Conservation (phyloP, 306 rosid genomes). For the Cicer cuneatum region DNA sequence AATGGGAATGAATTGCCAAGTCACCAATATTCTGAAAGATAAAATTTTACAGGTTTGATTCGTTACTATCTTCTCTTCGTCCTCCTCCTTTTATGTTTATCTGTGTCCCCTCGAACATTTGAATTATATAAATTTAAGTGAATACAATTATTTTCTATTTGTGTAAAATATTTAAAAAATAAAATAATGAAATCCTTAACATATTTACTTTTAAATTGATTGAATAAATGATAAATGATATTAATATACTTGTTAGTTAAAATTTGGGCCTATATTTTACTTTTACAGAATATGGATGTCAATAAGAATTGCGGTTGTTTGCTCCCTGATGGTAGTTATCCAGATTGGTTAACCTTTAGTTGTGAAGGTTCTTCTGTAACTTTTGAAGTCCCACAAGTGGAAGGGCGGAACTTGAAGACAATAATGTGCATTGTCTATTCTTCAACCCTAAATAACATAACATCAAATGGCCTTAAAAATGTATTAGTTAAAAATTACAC, state of each 20-base stretch:
- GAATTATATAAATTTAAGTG: neutral
- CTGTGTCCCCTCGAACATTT: neutral
- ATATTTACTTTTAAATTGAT: neutral
- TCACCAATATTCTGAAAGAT: neutral
- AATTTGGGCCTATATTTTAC: neutral
- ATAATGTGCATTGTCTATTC: no score
- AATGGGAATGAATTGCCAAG: constrained; percentile 36
- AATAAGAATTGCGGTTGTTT: neutral
- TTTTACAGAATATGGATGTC: constrained; percentile 7
- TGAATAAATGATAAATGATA: neutral
- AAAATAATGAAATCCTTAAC: neutral
- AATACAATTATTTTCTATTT: neutral
- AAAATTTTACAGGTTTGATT: constrained; percentile 27
- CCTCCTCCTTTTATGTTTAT: no score
- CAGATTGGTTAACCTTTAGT: constrained; percentile 21
- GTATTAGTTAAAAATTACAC: no score
- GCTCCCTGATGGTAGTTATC: constrained; percentile 23
- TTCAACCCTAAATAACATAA: no score
- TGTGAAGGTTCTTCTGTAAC: no score
- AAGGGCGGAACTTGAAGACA: no score
- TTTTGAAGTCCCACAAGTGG: no score
- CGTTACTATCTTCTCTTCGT: neutral
- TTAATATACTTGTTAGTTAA: neutral
- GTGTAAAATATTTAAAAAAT: neutral
- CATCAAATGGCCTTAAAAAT: no score